Evolutionary conservation across 2,329 filamentous ascomycete species (phyloP), one percentile per base, ranked within the genome.

Genomic region (Clarireedia paspali): DNA sequence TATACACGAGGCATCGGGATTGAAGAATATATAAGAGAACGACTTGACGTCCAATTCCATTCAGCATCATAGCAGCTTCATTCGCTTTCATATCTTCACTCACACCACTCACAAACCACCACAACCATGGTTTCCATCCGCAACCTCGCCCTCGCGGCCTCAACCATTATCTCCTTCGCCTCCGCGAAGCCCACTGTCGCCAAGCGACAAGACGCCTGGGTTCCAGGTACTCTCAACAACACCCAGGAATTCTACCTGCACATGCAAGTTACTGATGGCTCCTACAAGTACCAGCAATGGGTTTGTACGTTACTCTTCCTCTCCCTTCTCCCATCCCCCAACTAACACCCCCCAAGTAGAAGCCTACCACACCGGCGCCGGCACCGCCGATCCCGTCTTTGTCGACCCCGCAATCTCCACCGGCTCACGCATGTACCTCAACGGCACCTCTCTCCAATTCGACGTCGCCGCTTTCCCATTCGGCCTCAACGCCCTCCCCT

Each of bases 181-280:
- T 20, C 56, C 6, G 59, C 62, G 12, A 50, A 58, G 30, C 42
- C 59, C 15, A 46, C 39, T 1, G n/a, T 53, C 3, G 34, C 40
- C 17, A 15, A 24, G 9, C 55, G 57, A 47, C 62, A 60, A 53
- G 44, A 48, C 12, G 15, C 53, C 1, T 64, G 24, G n/a, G 34
- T 45, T 4, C 58, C 63, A 1, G 62, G 62, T 5, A 63, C 57
- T 5, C 48, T 53, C 20, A 66, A 66, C 50, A 64, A 60, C 24
- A 66, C 63, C 6, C 62, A 59, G 56, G 64, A 66, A 45, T 66
- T 62, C 48, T 65, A 59, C 27, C 58, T 65, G 20, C 60, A 55
- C 5, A 53, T 62, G 56, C 27, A 26, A 5, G 59, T 61, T 4
- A 60, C 55, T 1, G 52, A 52, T 20, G 49, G 47, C 6, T 34